These are phyloP conservation scores for Saccharomyces paradoxus DNA, from an alignment of 805 yeast species.

Conservation along the genomic window DNA sequence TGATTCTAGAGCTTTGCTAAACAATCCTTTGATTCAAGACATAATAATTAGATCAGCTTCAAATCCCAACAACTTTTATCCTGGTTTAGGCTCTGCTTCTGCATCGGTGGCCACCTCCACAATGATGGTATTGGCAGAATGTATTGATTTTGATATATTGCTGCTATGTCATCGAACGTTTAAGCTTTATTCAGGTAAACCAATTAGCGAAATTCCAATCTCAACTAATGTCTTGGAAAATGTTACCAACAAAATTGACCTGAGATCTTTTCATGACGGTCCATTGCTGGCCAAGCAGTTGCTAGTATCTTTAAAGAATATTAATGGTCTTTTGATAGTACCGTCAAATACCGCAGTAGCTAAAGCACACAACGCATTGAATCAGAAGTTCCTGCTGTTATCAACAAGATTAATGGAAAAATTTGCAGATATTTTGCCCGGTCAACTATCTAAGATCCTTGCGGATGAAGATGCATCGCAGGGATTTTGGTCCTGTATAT, in stretches of 20 bases:
- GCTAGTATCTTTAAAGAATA: conserved; percentile 24
- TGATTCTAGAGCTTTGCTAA: conserved; percentile 42
- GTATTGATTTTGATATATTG: conserved; percentile 41
- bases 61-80: conserved; percentile 24
- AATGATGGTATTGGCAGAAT: conserved; percentile 33
- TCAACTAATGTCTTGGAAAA: conserved; percentile 28
- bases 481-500: conserved; percentile 70
- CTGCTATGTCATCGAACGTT: conserved; percentile 35
- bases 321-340: conserved; percentile 27
- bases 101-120: conserved; percentile 30
- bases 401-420: conserved; percentile 33
- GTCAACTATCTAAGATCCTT: conserved; percentile 34
- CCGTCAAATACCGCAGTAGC: conserved; percentile 14
- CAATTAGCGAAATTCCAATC: conserved; percentile 22
- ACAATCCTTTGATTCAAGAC: conserved; percentile 30
- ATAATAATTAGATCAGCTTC: conserved; percentile 28
- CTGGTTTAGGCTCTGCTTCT: conserved; percentile 24
- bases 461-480: conserved; percentile 37
- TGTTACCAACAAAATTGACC: conserved; percentile 19
- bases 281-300: conserved; percentile 26
- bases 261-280: conserved; percentile 26
- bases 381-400: conserved; percentile 22
- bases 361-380: conserved; percentile 22
- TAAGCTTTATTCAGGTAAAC: conserved; percentile 28
- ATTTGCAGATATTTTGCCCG: conserved; percentile 34